These are phyloP conservation scores for Collariella sp. DNA, from an alignment of 495 filamentous ascomycete genomes.

Conservation along the genomic window DNA sequence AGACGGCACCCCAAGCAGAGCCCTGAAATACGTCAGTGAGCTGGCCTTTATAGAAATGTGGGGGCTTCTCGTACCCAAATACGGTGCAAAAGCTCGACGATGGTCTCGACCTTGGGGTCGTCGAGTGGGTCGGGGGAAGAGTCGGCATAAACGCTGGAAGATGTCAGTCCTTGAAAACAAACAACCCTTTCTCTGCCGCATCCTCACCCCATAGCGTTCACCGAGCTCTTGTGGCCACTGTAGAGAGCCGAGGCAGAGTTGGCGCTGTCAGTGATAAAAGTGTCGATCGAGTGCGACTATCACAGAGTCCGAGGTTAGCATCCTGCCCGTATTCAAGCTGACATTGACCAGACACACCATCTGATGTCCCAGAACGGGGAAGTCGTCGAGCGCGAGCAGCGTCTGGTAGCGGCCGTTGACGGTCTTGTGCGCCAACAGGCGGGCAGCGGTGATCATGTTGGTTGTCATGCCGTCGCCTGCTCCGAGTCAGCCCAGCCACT, in stretches of 20 bases:
- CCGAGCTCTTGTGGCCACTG: conserved; percentile 63
- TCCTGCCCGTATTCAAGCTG: too few relatives aligned
- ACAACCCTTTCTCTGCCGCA: background rate
- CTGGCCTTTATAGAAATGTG: too few relatives aligned
- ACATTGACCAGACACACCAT: conserved; percentile 32
- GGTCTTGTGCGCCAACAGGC: conserved; percentile 62
- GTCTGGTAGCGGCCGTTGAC: conserved; percentile 68
- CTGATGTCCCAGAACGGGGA: conserved; percentile 62
- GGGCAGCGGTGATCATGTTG: conserved; percentile 66
- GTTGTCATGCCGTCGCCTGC: conserved; percentile 66
- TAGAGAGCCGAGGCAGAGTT: conserved; percentile 69
- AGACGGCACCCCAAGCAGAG: conserved; percentile 46
- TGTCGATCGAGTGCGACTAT: conserved; percentile 59
- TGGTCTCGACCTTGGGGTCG: conserved; percentile 72
- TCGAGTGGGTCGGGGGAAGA: conserved; percentile 56
- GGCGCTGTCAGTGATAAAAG: conserved; percentile 68
- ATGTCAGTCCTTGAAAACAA: background rate
- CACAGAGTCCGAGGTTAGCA: too few relatives aligned
- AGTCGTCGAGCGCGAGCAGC: conserved; percentile 58
- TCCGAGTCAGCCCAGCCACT: background rate
- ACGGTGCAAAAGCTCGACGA: conserved; percentile 60
- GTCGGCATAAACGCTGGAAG: conserved; percentile 53
- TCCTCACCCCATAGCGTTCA: conserved; percentile 56
- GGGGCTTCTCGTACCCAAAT: conserved; percentile 40
- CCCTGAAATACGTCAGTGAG: conserved; percentile 20